Conservation (phyloP, 108 stramenopile species). For the Epithemia pelagica region DNA sequence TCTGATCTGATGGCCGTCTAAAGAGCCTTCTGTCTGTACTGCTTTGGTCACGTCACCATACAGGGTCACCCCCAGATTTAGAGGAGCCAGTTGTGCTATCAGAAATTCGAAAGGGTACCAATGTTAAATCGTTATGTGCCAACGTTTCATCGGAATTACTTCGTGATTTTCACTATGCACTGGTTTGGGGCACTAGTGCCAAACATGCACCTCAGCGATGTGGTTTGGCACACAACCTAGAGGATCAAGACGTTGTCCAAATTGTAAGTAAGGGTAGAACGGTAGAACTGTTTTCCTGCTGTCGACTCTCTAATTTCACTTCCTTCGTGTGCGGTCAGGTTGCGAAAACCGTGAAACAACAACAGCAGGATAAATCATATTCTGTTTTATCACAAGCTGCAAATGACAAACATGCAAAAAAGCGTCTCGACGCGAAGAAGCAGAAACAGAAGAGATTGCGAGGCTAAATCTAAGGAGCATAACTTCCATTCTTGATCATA, state of each 20-base stretch:
- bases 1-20: too few species aligned
- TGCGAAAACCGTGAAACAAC: conserved; percentile 85
- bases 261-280: conserved; percentile 87
- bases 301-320: too few species aligned
- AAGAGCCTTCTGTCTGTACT: not conserved
- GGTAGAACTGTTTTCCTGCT: too few species aligned
- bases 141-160: conserved; percentile 84
- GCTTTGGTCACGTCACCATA: not conserved
- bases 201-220: conserved; percentile 96
- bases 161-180: conserved; percentile 95
- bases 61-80: conserved; percentile 86
- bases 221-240: conserved; percentile 84
- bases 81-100: conserved; percentile 96
- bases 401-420: conserved; percentile 80
- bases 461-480: conserved; percentile 43
- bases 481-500: too few species aligned
- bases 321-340: too few species aligned
- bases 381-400: conserved; percentile 60
- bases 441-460: conserved; percentile 67
- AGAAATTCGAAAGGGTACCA: conserved; percentile 82
- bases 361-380: conserved; percentile 89
- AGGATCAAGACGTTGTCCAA: conserved; percentile 99
- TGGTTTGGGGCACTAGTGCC: conserved; percentile 96
- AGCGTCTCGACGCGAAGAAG: conserved; percentile 84
- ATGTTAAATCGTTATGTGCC: conserved; percentile 62